A percentile compares a stretch with the other conserved stretches of the same genome.
phyloP scores from a whole-genome alignment of 176 grass and related monocot species.

The Alloteropsis semialata region DNA sequence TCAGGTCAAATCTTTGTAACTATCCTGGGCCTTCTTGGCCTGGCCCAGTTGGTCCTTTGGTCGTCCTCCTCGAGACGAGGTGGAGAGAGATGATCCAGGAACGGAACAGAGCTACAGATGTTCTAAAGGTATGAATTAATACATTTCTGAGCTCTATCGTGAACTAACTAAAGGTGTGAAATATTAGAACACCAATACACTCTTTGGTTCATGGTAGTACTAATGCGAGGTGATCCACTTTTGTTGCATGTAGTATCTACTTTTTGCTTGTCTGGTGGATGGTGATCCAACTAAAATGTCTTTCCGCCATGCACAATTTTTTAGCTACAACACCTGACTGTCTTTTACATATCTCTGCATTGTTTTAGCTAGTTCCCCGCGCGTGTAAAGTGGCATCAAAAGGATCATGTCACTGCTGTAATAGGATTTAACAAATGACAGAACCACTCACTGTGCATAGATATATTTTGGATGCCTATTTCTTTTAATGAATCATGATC shows the following conservation, averaged over 20 bases:
- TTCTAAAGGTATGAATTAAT: background rate
- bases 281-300: background rate
- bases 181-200: background rate
- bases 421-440: slow-evolving; percentile 25
- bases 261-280: slow-evolving; percentile 15
- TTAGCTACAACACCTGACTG: background rate
- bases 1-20: slow-evolving; percentile 18
- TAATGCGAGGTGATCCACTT: background rate
- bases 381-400: slow-evolving; percentile 24
- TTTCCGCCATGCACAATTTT: background rate
- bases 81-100: background rate
- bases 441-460: slow-evolving; percentile 33
- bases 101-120: background rate
- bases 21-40: slow-evolving; percentile 14
- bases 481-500: slow-evolving; percentile 26
- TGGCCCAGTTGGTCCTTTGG: slow-evolving; percentile 29
- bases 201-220: background rate
- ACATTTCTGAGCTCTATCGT: background rate
- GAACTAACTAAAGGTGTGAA: slow-evolving; percentile 11
- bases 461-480: slow-evolving; percentile 1
- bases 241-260: background rate
- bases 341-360: slow-evolving; percentile 10
- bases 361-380: slow-evolving; percentile 3
- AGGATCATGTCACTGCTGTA: slow-evolving; percentile 15
- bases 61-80: background rate